These are phyloP conservation scores for Fusarium sp. DNA, from an alignment of 2,329 filamentous ascomycete species.

Conservation along the genomic window DNA sequence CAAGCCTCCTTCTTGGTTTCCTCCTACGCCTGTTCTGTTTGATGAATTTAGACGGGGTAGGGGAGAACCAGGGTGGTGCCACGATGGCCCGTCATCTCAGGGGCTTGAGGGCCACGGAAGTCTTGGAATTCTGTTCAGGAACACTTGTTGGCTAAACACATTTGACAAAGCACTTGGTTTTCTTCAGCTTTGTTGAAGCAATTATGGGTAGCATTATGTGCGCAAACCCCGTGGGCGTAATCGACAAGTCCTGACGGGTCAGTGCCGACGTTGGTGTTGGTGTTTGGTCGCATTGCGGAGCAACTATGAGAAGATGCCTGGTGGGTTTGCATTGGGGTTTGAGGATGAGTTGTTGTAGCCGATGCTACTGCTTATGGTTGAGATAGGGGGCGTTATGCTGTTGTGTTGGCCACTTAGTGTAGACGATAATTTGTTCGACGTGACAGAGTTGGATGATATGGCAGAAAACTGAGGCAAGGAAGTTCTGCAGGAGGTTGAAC, in stretches of 20 bases:
- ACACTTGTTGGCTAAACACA: constrained; percentile 26
- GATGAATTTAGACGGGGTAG: not conserved
- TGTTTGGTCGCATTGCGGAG: constrained; percentile 13
- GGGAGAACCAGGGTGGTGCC: constrained; percentile 2
- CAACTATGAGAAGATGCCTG: not conserved
- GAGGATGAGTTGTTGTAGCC: not conserved
- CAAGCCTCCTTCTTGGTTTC: constrained; percentile 5
- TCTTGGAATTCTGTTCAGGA: not conserved
- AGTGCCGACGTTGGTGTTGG: not conserved
- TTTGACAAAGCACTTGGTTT: constrained; percentile 42
- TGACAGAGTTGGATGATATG: constrained; percentile 17
- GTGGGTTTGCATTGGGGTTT: constrained; percentile 14
- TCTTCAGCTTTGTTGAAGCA: constrained; percentile 39
- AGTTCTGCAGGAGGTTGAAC: not conserved
- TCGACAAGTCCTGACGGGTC: constrained; percentile 33
- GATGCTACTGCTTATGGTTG: not conserved
- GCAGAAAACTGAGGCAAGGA: not conserved
- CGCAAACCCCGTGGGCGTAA: constrained; percentile 43
- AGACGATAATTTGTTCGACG: not conserved
- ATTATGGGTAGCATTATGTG: constrained; percentile 44
- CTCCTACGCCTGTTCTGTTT: not conserved
- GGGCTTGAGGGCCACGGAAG: not conserved
- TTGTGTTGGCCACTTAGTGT: constrained; percentile 1
- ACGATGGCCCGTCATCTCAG: constrained; percentile 1
- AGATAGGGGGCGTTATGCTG: not conserved